Conservation (phyloP, 2,329 filamentous ascomycete species). For the Trichoderma sp. region DNA sequence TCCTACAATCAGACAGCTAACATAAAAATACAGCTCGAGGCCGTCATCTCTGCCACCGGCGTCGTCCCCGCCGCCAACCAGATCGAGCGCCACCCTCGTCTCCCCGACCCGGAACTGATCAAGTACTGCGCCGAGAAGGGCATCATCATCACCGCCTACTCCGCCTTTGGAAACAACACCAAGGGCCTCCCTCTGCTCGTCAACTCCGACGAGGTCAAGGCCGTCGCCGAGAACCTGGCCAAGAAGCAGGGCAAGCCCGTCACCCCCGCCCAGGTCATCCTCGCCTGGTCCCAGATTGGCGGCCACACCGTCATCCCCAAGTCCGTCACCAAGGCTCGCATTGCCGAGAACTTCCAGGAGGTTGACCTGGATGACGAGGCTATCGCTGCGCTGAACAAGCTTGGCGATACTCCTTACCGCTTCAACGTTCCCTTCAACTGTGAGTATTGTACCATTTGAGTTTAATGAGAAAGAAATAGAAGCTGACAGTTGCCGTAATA, state of each 20-base stretch:
- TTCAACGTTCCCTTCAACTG: conserved; percentile 46
- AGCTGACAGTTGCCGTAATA: conserved; percentile 21
- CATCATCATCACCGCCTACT: conserved; percentile 67
- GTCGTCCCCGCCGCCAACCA: conserved; percentile 64
- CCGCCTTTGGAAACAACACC: conserved; percentile 50
- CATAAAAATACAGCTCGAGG: conserved; percentile 44
- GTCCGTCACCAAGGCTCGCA: conserved; percentile 65
- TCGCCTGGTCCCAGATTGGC: conserved; percentile 57
- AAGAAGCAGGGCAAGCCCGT: conserved; percentile 36
- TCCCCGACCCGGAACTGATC: conserved; percentile 55
- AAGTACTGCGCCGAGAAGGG: conserved; percentile 60
- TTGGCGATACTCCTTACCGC: conserved; percentile 51
- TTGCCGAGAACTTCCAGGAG: conserved; percentile 67
- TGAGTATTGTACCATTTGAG: conserved; percentile 28
- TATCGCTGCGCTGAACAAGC: conserved; percentile 58
- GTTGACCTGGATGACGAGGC: conserved; percentile 58
- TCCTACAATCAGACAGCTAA: neutral
- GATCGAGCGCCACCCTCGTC: conserved; percentile 65
- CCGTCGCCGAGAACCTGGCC: conserved; percentile 50
- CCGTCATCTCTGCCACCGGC: conserved; percentile 55
- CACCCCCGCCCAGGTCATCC: conserved; percentile 45
- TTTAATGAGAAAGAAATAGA: neutral
- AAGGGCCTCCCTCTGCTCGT: conserved; percentile 50
- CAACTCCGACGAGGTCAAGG: conserved; percentile 54
- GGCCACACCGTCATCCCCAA: conserved; percentile 74